A percentile compares a stretch with the other conserved stretches of the same genome.
phyloP scores from a whole-genome alignment of 495 filamentous ascomycete species.

The Clohesyomyces aquaticus region DNA sequence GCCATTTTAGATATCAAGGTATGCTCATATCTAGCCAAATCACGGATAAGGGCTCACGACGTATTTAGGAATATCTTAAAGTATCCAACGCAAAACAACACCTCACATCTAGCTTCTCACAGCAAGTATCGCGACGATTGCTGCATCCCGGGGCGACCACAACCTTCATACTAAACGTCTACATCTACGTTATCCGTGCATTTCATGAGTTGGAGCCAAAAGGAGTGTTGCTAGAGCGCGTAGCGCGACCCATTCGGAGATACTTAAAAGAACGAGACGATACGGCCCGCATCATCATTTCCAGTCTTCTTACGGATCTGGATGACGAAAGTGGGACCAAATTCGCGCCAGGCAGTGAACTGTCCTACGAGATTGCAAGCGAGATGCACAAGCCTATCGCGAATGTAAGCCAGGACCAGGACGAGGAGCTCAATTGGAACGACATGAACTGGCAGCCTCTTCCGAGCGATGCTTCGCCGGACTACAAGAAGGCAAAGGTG shows the following conservation, averaged over 20 bases:
- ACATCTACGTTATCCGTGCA: conserved; percentile 88
- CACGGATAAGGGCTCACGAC: conserved; percentile 16
- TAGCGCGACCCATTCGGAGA: conserved; percentile 78
- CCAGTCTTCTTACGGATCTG: conserved; percentile 75
- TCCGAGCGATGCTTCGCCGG: conserved; percentile 88
- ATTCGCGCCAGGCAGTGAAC: conserved; percentile 49
- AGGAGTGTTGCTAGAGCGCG: conserved; percentile 84
- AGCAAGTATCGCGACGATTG: conserved; percentile 68
- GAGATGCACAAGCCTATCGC: conserved; percentile 69
- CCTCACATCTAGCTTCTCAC: conserved; percentile 73
- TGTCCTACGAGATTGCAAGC: conserved; percentile 73
- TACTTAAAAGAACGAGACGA: conserved; percentile 95
- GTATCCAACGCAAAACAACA: conserved; percentile 59
- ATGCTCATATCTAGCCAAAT: neutral
- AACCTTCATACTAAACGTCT: conserved; percentile 82
- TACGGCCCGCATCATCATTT: conserved; percentile 83
- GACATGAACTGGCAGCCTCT: conserved; percentile 92
- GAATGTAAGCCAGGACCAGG: conserved; percentile 51
- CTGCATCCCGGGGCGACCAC: conserved; percentile 90
- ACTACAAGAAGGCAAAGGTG: conserved; percentile 85
- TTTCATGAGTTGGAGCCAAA: conserved; percentile 90
- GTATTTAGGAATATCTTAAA: conserved; percentile 53
- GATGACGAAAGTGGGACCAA: conserved; percentile 48
- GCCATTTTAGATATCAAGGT: conserved; percentile 78
- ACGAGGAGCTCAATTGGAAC: conserved; percentile 79